Conservation (phyloP, 106 monocot species). For the Dioscorea zingiberensis region DNA sequence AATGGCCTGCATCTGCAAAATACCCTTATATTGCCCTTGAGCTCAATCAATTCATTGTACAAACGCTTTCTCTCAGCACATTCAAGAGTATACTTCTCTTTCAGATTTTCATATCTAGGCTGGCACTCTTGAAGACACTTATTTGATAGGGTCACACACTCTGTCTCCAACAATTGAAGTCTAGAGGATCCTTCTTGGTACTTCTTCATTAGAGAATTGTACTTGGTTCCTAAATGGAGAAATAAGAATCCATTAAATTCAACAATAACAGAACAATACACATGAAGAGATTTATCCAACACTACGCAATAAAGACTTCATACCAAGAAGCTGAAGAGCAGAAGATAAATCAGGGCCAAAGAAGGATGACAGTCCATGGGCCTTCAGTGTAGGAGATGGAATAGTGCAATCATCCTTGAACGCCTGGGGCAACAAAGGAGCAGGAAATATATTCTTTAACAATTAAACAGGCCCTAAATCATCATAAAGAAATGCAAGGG, state of each 20-base stretch:
- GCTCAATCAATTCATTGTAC: constrained; percentile 84
- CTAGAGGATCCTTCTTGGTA: constrained; percentile 18
- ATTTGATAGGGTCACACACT: constrained; percentile 15
- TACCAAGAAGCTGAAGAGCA: constrained; percentile 50
- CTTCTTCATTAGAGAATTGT: constrained; percentile 26
- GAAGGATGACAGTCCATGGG: neutral
- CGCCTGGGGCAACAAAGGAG: neutral
- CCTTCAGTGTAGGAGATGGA: constrained; percentile 34
- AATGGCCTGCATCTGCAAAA: constrained; percentile 92
- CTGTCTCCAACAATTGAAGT: constrained; percentile 6
- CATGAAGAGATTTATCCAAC: too few species aligned
- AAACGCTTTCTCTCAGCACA: constrained; percentile 62
- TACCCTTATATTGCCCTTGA: constrained; percentile 92
- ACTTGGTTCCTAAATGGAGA: constrained; percentile 30
- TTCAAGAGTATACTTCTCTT: constrained; percentile 50
- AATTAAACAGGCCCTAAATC: too few species aligned
- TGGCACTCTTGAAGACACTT: constrained; percentile 53
- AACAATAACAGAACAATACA: too few species aligned
- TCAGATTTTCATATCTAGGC: constrained; percentile 49
- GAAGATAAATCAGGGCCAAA: constrained; percentile 25
- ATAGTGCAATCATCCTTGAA: constrained; percentile 20
- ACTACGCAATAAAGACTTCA: neutral
- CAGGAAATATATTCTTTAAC: too few species aligned
- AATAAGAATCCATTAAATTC: too few species aligned
- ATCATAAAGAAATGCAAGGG: too few species aligned